Base-by-base conservation (phyloP, 75 land plant species). In the Chamaecyparis obtusa region DNA sequence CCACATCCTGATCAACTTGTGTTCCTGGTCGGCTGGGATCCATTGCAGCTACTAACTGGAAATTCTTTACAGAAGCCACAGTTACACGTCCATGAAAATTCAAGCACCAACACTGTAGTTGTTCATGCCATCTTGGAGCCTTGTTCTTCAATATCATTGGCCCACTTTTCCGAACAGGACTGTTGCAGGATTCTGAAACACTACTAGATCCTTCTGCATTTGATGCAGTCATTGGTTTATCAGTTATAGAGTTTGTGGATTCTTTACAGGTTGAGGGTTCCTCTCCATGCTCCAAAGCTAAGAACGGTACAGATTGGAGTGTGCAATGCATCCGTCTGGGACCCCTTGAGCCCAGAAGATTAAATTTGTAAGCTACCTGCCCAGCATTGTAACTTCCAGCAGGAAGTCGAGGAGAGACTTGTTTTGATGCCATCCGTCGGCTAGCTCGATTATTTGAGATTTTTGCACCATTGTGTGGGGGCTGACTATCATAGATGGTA, bases 51-150 rank as follows among this genome's bases (percentile, higher is more conserved):
- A 94, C 96, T n/a, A 96, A 93, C 89, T 96, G 98, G 88, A 96
- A 96, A 89, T 95, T 96, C 88, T 96, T 96, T 74, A 96, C 98
- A 36, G 98, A 96, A 35, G 98, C 98, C 36, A 96, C 97, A 48
- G 98, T 96, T 8, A 96, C 98, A 74, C 98, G 90, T 19, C 98
- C 98, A 75, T 95, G 96, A 84, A 97, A 97, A 88, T 97, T 97
- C 88, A 97, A 89, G 86, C 99, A 97, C 99, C 99, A 97, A 85
- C 99, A 97, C 86, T 96, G 97, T 86, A 97, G 89, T 41, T 96
- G 95, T 44, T 97, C 99, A 78, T 97, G 99, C 99, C 99, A 97
- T 75, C 98, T 89, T 17, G 99, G 99, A 60, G 98, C 92, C 89
- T 97, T 97, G 89, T 96, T 97, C 90, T 87, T 95, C 78, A 97